Evolutionary conservation across 31 red algal genomes (phyloP).

Genomic region (Porphyra umbilicalis): DNA sequence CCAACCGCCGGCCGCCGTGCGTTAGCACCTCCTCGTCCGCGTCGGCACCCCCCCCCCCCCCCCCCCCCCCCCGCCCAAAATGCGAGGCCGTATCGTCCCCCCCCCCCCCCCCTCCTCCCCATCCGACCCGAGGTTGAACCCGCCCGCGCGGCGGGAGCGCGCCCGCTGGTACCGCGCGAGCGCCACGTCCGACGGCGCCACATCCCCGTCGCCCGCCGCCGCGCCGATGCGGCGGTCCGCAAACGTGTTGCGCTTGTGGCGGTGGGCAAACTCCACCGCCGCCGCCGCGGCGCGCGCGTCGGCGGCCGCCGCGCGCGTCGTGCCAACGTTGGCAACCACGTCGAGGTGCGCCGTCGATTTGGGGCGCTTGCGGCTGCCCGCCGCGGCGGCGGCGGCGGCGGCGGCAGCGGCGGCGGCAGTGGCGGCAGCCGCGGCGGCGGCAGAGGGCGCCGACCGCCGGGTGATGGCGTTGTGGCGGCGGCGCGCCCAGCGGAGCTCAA

Average conservation of each 20-base stretch:
- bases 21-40: background rate
- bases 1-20: background rate
- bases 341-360: background rate
- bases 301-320: background rate
- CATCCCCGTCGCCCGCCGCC: background rate
- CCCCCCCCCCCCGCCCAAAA: background rate
- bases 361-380: background rate
- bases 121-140: background rate
- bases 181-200: background rate
- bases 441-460: background rate
- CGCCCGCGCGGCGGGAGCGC: background rate
- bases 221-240: background rate
- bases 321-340: background rate
- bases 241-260: background rate
- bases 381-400: background rate
- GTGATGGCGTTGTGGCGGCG: background rate
- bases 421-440: background rate
- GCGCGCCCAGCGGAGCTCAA: background rate
- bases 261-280: background rate
- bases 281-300: background rate
- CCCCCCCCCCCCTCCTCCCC: background rate
- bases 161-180: background rate
- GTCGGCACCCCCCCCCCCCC: background rate
- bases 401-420: background rate
- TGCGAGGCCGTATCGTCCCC: background rate